Evolutionary conservation across 129 eudicot species (phyloP), one percentile per base, ranked within the genome.

Genomic region (Flaveria ramosissima): DNA sequence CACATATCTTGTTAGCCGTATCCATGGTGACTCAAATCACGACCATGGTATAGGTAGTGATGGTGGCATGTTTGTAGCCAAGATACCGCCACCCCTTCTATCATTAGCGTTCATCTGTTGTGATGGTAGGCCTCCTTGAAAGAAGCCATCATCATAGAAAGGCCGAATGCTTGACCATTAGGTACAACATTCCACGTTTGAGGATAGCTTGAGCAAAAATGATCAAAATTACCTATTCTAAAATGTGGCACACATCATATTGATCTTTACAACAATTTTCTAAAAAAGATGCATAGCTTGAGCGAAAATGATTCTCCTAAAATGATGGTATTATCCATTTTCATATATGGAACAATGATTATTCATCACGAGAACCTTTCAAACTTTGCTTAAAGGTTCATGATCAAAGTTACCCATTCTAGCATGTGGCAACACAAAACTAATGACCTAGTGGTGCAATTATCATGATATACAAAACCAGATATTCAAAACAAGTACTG

Each of bases 121-220:
- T 57, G 64, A 50, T 63, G 72, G 79, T 3, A 73, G 64, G 68
- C 63, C 63, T 46, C 86, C 90, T 68, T 80, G 92, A 80, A 77
- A 82, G 74, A 63, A 77, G 50, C 77, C 69, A 76, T 68, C 51
- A 72, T 69, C 80, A 80, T 73, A 13, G 87, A 57, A 16, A 84
- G 87, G 53, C 83, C 92, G 74, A 85, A 78, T 7, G 78, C 77
- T 26, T 30, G 84, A 64, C 84, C 83, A 68, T 85, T 74, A 2
- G 80, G 90, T 43, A 77, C 87, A 72, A 80, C 70, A 60, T 71
- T 86, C 89, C 90, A 84, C 17, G 76, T 78, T 42, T 71, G 89
- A 75, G 85, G 85, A 62, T 84, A 84, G 57, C 90, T 92, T 27
- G 32, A 27, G 32, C 48, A 77, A 45, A 7, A 80, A 68, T 19